A percentile compares a stretch with the other conserved stretches of the same genome.
Conservation (phyloP, 805 yeast genomes). For the Wickerhamiella siamensis region DNA sequence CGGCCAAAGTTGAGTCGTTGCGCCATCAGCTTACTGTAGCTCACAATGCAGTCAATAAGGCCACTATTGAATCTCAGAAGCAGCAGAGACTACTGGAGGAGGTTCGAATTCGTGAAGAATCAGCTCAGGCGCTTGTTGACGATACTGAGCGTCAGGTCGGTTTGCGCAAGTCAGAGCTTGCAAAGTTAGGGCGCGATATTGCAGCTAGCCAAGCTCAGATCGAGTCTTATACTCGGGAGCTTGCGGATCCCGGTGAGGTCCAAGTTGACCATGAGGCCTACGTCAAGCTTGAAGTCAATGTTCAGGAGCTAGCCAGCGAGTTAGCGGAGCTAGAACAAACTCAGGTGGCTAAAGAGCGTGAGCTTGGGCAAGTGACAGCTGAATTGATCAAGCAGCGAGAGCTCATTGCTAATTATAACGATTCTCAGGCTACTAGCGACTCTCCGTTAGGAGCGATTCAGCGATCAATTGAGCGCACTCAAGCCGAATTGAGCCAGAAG, state of each 20-base stretch:
- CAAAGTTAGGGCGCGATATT: not conserved
- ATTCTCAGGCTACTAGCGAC: not conserved
- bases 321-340: too few relatives aligned
- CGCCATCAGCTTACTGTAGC: conserved; percentile 3
- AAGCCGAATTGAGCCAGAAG: not conserved
- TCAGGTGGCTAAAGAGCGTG: too few relatives aligned
- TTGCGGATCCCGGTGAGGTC: not conserved
- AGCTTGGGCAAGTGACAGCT: too few relatives aligned
- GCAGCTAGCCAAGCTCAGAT: not conserved
- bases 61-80: conserved; percentile 22
- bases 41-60: conserved; percentile 45
- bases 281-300: not conserved
- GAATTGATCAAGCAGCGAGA: not conserved
- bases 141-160: not conserved
- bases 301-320: too few relatives aligned
- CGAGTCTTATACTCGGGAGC: not conserved
- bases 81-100: not conserved
- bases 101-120: not conserved
- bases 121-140: not conserved
- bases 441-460: too few relatives aligned
- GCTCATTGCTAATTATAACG: not conserved
- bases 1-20: not conserved
- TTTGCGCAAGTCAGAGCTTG: not conserved
- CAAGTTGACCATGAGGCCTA: not conserved
- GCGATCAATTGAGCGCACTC: not conserved